phyloP scores from a whole-genome alignment of 352 stramenopile species.

The Globisporangium nodosum region DNA sequence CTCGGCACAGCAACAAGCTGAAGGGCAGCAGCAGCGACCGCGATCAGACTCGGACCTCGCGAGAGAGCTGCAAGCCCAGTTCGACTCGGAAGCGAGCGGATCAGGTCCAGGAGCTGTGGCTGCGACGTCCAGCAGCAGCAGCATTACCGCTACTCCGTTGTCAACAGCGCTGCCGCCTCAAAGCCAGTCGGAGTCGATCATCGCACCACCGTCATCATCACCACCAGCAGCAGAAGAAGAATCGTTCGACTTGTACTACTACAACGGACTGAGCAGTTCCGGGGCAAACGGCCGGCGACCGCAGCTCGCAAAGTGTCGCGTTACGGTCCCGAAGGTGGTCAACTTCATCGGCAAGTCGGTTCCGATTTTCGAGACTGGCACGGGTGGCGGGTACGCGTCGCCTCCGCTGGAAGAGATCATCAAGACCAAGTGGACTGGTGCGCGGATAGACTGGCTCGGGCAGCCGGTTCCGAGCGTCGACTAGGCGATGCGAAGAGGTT shows the following conservation, averaged over 20 bases:
- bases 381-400: slow-evolving; percentile 37
- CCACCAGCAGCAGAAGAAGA: slow-evolving; percentile 2
- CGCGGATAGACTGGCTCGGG: slow-evolving; percentile 44
- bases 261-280: slow-evolving; percentile 29
- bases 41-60: slow-evolving; percentile 72
- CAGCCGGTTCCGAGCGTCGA: slow-evolving; percentile 39
- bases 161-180: not conserved
- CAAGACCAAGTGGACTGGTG: slow-evolving; percentile 65
- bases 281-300: slow-evolving; percentile 10
- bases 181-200: not conserved
- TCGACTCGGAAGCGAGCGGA: slow-evolving; percentile 41
- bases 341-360: slow-evolving; percentile 71
- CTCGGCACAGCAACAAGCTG: not conserved
- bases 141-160: not conserved
- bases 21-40: slow-evolving; percentile 10
- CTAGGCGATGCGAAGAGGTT: slow-evolving; percentile 12
- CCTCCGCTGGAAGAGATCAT: slow-evolving; percentile 71
- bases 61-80: slow-evolving; percentile 67
- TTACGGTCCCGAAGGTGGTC: slow-evolving; percentile 25
- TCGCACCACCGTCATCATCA: not conserved
- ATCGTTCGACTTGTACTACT: slow-evolving; percentile 35
- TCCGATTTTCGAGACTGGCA: slow-evolving; percentile 36
- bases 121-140: not conserved
- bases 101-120: not conserved
- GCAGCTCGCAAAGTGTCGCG: slow-evolving; percentile 33